Percentiles rank a stretch among this genome's conserved stretches.
Evolutionary conservation across 2,329 filamentous ascomycete genomes (phyloP).

Genomic region (Ophiostoma perfectum): DNA sequence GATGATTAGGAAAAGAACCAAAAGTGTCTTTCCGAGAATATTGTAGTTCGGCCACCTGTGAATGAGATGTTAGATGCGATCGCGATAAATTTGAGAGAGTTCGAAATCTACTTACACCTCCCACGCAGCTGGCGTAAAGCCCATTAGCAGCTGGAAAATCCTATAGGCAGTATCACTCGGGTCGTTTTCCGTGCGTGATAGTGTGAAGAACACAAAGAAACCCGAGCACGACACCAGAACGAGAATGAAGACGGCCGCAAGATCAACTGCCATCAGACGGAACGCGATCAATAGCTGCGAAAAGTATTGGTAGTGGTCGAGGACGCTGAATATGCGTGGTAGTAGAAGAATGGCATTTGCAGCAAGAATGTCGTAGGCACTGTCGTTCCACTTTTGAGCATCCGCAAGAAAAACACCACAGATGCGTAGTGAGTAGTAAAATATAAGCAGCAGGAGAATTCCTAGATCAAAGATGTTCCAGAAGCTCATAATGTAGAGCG

Average conservation of each 20-base stretch:
- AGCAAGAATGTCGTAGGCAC: constrained; percentile 90
- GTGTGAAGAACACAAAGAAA: constrained; percentile 90
- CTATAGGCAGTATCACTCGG: constrained; percentile 75
- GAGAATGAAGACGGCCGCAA: constrained; percentile 76
- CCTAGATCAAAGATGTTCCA: constrained; percentile 96
- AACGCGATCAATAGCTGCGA: constrained; percentile 92
- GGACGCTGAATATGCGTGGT: constrained; percentile 82
- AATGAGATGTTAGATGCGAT: too few relatives aligned
- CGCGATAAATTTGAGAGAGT: too few relatives aligned
- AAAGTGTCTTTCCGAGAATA: constrained; percentile 65
- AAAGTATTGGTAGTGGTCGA: constrained; percentile 95
- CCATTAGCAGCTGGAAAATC: constrained; percentile 91
- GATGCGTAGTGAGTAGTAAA: constrained; percentile 83
- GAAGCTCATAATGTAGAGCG: constrained; percentile 93
- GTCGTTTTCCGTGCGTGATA: constrained; percentile 67
- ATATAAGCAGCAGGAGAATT: constrained; percentile 76
- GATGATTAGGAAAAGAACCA: constrained; percentile 83
- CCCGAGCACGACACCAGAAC: constrained; percentile 86
- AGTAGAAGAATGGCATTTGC: constrained; percentile 85
- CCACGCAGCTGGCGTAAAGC: constrained; percentile 93
- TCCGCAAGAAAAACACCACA: constrained; percentile 83
- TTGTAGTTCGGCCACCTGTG: constrained; percentile 64
- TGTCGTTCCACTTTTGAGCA: constrained; percentile 66
- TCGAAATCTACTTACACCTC: constrained; percentile 50
- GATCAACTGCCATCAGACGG: constrained; percentile 84